Conservation (phyloP, 352 stramenopile genomes). For the Phytophthora parvispora region DNA sequence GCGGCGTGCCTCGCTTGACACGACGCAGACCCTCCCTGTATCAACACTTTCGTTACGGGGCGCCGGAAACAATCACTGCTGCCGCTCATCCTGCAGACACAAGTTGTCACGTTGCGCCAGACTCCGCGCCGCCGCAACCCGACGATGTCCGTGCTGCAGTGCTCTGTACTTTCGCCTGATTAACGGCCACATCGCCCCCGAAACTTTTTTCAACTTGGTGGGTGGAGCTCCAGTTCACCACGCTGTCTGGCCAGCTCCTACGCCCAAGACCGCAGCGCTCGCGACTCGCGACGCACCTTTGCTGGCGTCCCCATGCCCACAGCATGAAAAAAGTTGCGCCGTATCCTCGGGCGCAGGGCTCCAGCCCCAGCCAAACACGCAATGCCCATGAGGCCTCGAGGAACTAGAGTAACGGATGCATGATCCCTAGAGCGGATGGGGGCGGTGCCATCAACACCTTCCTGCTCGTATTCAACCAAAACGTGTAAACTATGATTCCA, state of each 20-base stretch:
- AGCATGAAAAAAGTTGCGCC: slow-evolving; percentile 16
- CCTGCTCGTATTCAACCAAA: background rate
- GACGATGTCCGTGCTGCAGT: slow-evolving; percentile 9
- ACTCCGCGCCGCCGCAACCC: slow-evolving; percentile 19
- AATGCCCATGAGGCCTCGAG: background rate
- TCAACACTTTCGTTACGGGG: slow-evolving; percentile 17
- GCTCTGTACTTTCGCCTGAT: background rate
- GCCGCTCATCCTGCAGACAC: slow-evolving; percentile 13
- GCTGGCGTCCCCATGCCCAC: slow-evolving; percentile 15
- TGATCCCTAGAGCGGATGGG: slow-evolving; percentile 3
- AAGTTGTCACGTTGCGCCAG: slow-evolving; percentile 14
- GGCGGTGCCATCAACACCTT: background rate
- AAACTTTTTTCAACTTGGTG: slow-evolving; percentile 31
- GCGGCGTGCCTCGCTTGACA: slow-evolving; percentile 10
- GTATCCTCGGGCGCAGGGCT: slow-evolving; percentile 12
- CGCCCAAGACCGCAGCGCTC: slow-evolving; percentile 16
- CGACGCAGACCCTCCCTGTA: slow-evolving; percentile 1
- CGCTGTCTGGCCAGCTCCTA: slow-evolving; percentile 29
- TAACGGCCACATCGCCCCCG: slow-evolving; percentile 10
- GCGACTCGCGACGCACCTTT: too few species aligned
- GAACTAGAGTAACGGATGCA: slow-evolving; percentile 11
- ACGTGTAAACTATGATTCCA: background rate
- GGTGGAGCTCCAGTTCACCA: slow-evolving; percentile 23
- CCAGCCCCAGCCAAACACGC: background rate
- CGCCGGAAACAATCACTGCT: slow-evolving; percentile 29